Evolutionary conservation across 495 filamentous ascomycete genomes (phyloP), one percentile per base, ranked within the genome.

Genomic region (Apodospora peruviana): DNA sequence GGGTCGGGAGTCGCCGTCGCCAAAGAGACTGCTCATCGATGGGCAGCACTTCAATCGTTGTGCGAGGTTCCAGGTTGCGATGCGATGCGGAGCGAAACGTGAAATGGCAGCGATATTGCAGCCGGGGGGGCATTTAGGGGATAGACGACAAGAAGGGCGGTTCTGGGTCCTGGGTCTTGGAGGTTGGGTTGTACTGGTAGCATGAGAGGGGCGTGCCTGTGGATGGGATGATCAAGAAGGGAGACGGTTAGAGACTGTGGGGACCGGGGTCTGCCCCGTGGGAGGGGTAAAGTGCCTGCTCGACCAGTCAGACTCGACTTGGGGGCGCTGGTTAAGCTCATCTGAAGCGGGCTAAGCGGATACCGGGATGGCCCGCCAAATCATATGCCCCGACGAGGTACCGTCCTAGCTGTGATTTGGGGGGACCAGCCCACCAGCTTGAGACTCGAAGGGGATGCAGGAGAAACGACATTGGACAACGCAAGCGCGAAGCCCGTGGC

Each of bases 111-210:
- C n/a, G n/a, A n/a, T n/a, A n/a, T n/a, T n/a, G n/a, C n/a, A n/a
- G n/a, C n/a, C n/a, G n/a, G n/a, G n/a, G n/a, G n/a, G 32, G 37
- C 18, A 47, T 23, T 38, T 12, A 39, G 35, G 21, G 36, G 20
- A 8, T 34, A 8, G 36, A 29, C 3, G 21, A 41, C 39, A 22
- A 45, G 39, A 43, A 21, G 40, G 34, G 12, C 20, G 7, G 19
- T 14, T 21, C 18, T 1, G 29, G 16, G 17, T 35, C 21, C 37
- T 39, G 29, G 43, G n/a, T n/a, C n/a, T n/a, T n/a, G n/a, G n/a
- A 29, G 43, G 39, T 18, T 27, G 37, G 47, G 36, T 35, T 29
- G 34, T 45, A 35, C 37, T 42, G 47, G 47, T 51, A 48, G 48
- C n/a, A n/a, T n/a, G n/a, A n/a, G n/a, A n/a, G n/a, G n/a, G n/a